These are phyloP conservation scores for Penicillium crystallinum DNA, from an alignment of 495 filamentous ascomycete genomes.

Conservation along the genomic window DNA sequence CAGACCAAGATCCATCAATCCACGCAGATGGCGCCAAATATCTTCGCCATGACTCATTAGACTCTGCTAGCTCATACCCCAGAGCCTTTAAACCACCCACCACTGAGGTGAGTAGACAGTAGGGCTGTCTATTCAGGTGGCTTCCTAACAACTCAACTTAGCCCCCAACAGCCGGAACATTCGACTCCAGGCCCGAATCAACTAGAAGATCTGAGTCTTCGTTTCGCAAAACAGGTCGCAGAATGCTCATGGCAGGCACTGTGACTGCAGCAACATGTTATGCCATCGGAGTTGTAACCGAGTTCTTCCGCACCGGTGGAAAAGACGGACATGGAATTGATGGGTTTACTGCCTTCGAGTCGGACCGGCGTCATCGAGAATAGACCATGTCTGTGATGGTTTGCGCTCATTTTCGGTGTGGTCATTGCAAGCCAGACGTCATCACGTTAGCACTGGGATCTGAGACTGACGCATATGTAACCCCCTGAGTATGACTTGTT, in stretches of 20 bases:
- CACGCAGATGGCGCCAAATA: constrained; percentile 12
- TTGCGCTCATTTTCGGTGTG: not conserved
- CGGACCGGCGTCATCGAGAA: constrained; percentile 31
- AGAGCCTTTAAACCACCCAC: constrained; percentile 1
- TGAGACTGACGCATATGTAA: not conserved
- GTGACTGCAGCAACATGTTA: constrained; percentile 62
- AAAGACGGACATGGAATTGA: constrained; percentile 49
- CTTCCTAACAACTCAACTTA: constrained; percentile 27
- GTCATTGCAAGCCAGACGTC: too few relatives aligned
- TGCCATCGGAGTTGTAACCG: constrained; percentile 60
- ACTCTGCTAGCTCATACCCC: not conserved
- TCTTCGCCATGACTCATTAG: constrained; percentile 9
- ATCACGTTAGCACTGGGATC: too few relatives aligned
- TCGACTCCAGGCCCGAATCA: not conserved
- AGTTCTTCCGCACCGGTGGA: constrained; percentile 61
- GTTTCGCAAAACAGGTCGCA: constrained; percentile 37
- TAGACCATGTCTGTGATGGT: not conserved
- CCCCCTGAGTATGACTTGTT: not conserved
- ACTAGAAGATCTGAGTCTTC: constrained; percentile 20
- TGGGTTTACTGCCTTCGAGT: constrained; percentile 45
- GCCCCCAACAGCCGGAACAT: constrained; percentile 6
- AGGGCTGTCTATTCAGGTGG: constrained; percentile 53
- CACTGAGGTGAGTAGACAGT: constrained; percentile 48
- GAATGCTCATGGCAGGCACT: constrained; percentile 51
- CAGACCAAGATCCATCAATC: constrained; percentile 1